Evolutionary conservation across 352 stramenopile species (phyloP), one percentile per base, ranked within the genome.

Genomic region (Pythium biforme): DNA sequence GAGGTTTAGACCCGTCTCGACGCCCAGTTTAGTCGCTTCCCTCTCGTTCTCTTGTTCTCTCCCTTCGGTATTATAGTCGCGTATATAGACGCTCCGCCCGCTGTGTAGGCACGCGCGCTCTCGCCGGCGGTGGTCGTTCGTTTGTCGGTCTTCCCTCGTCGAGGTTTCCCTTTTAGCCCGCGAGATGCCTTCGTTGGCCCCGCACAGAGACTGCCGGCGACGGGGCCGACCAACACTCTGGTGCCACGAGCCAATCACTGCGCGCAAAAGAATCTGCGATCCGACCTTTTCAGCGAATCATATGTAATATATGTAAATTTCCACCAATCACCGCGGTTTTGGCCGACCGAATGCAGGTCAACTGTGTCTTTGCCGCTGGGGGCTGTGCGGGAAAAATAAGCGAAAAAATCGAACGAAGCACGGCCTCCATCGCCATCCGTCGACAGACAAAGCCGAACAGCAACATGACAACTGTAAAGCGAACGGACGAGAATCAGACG

Each of bases 391-490:
- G 37, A 43, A 43, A 43, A 43, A 43, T 14, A 43, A 43, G 37
- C 37, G 31, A 40, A 62, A 62, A 68, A 62, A 62, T 68, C 61
- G 61, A 68, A 68, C 27, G 6, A 15, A 29, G 22, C 19, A 15
- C 41, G 15, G 19, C 20, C 43, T 50, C 20, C 51, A 6, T 29
- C 14, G 19, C 55, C 43, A 55, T 55, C 31, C 46, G 55, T 62
- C 55, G 43, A 62, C 55, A 51, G 22, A 26, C 15, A 29, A n/a
- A 33, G 6, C 29, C 45, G 20, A n/a, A 29, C 23, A 46, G 43
- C 55, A 25, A 41, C 25, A 54, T 33, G 34, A 55, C 55, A 22
- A 55, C 29, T 26, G 14, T 53, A 37, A 39, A 12, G 47, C 47
- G 15, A 37, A 39, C 8, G 12, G 37, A 43, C 37, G 37, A 9